These are phyloP conservation scores for Starmerella davenportii DNA, from an alignment of 805 yeast genomes.

Conservation along the genomic window DNA sequence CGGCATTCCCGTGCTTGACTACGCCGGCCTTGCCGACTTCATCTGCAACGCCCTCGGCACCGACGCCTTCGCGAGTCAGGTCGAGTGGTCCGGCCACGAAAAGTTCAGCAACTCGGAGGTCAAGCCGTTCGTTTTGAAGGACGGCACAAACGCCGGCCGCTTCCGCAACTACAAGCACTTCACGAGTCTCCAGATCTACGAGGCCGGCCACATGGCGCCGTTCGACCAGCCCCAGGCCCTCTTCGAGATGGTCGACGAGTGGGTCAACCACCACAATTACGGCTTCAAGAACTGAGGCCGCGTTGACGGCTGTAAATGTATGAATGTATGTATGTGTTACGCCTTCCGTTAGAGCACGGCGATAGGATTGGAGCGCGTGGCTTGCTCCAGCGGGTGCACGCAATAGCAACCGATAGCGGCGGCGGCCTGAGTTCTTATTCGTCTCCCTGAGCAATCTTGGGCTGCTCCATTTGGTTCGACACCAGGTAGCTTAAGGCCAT, in stretches of 20 bases:
- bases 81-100: conserved; percentile 45
- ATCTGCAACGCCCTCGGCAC: conserved; percentile 90
- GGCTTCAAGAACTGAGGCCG: conserved; percentile 12
- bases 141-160: conserved; percentile 41
- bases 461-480: no score
- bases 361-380: no score
- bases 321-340: not conserved
- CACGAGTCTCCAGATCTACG: conserved; percentile 63
- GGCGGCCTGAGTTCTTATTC: no score
- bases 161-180: conserved; percentile 44
- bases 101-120: conserved; percentile 27
- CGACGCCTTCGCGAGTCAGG: conserved; percentile 57
- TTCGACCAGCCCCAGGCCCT: conserved; percentile 73
- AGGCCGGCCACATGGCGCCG: conserved; percentile 92
- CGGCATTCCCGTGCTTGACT: conserved; percentile 62
- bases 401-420: no score
- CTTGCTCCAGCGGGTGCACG: no score
- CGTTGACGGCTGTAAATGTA: not conserved
- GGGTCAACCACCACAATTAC: conserved; percentile 52
- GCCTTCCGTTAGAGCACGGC: no score
- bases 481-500: no score
- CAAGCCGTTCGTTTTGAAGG: conserved; percentile 17
- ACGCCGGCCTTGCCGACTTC: conserved; percentile 89
- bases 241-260: conserved; percentile 70
- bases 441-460: no score